phyloP scores from a whole-genome alignment of 148 eudicot species.

The Rhododendron ovatum region DNA sequence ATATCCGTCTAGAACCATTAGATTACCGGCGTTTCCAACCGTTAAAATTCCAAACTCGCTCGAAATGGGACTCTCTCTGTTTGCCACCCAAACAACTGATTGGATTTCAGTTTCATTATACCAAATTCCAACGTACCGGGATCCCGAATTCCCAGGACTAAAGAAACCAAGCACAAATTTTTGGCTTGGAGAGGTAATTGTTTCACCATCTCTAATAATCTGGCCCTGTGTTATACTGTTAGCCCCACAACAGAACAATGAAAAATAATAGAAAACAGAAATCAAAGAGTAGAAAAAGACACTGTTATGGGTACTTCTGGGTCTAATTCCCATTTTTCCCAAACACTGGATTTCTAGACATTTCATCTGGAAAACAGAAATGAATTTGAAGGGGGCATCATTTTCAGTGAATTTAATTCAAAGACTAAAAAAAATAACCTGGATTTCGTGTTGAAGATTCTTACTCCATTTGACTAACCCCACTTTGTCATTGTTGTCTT shows the following conservation, averaged over 20 bases:
- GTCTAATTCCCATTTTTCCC: background rate
- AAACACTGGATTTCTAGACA: background rate
- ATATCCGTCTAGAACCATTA: slow-evolving; percentile 27
- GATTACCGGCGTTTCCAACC: slow-evolving; percentile 36
- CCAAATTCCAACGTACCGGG: slow-evolving; percentile 70
- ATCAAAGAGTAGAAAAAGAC: background rate
- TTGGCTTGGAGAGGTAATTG: slow-evolving; percentile 36
- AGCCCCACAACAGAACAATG: slow-evolving; percentile 5
- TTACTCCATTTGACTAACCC: slow-evolving; percentile 1
- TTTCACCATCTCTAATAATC: slow-evolving; percentile 38
- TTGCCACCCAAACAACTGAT: slow-evolving; percentile 70
- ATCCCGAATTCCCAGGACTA: slow-evolving; percentile 46
- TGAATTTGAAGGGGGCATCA: background rate
- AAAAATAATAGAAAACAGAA: background rate
- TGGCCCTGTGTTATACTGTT: slow-evolving; percentile 27
- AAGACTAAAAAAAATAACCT: slow-evolving; percentile 9
- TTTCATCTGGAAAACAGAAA: background rate
- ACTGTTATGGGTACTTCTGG: background rate
- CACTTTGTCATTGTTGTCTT: background rate
- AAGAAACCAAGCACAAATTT: slow-evolving; percentile 62
- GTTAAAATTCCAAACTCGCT: slow-evolving; percentile 29
- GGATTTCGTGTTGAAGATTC: background rate
- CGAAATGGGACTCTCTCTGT: slow-evolving; percentile 45
- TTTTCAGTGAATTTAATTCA: background rate
- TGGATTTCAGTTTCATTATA: slow-evolving; percentile 23